Conservation (phyloP, 2,329 filamentous ascomycete genomes). For the Alternaria consortialis region DNA sequence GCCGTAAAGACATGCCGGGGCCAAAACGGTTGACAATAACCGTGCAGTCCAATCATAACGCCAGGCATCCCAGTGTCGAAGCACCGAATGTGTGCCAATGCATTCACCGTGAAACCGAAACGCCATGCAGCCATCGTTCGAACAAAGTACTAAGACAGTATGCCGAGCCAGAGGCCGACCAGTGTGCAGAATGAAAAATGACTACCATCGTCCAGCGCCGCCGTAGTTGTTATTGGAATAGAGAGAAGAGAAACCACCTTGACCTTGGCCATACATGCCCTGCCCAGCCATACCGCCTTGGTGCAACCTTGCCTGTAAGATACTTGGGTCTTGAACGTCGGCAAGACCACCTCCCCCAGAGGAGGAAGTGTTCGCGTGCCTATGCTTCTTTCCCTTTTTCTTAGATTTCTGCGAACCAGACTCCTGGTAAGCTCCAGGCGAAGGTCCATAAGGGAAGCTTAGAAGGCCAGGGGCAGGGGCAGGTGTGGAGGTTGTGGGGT, state of each 20-base stretch:
- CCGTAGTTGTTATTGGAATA: slow-evolving; percentile 70
- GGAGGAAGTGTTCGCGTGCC: slow-evolving; percentile 99
- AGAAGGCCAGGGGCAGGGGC: slow-evolving; percentile 90
- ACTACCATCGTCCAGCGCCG: slow-evolving; percentile 52
- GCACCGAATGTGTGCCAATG: slow-evolving; percentile 50
- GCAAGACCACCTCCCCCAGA: slow-evolving; percentile 98
- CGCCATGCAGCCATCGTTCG: slow-evolving; percentile 50
- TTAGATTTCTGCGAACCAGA: slow-evolving; percentile 92
- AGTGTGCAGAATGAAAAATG: slow-evolving; percentile 45
- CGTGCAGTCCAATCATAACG: slow-evolving; percentile 45
- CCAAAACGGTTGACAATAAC: slow-evolving; percentile 38
- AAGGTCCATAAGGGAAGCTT: slow-evolving; percentile 88
- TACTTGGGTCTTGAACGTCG: slow-evolving; percentile 99
- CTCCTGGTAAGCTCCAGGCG: slow-evolving; percentile 88
- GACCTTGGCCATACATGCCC: slow-evolving; percentile 85
- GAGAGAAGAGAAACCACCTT: slow-evolving; percentile 94
- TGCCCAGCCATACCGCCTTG: slow-evolving; percentile 83
- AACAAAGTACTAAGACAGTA: slow-evolving; percentile 45
- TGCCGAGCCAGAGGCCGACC: slow-evolving; percentile 36
- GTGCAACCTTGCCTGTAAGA: slow-evolving; percentile 97
- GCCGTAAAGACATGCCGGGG: slow-evolving; percentile 45
- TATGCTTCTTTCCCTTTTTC: slow-evolving; percentile 99
- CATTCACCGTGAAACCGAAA: slow-evolving; percentile 48
- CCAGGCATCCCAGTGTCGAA: slow-evolving; percentile 48
- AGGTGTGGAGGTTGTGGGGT: slow-evolving; percentile 81